Percentiles rank a stretch among this genome's conserved stretches.
Conservation (phyloP, 441 rosid species). For the Francoa sonchifolia region DNA sequence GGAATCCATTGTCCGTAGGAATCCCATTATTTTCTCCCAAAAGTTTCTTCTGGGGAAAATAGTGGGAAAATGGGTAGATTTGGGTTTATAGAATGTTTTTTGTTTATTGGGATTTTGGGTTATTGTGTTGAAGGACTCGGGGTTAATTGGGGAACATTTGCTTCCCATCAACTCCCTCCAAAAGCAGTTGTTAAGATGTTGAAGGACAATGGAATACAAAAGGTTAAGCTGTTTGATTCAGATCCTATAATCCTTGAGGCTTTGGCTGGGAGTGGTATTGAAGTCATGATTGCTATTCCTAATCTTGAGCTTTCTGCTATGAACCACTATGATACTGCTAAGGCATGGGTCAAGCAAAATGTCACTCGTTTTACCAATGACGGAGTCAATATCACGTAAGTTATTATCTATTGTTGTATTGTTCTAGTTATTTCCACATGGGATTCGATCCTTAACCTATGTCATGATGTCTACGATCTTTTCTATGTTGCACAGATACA, state of each 20-base stretch:
- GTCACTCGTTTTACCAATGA: slow-evolving; percentile 27
- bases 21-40: too few species aligned
- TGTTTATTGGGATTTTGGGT: too few species aligned
- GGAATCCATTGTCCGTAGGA: too few species aligned
- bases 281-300: slow-evolving; percentile 51
- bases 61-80: too few species aligned
- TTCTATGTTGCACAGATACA: slow-evolving; percentile 21
- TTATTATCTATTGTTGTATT: slow-evolving; percentile 3
- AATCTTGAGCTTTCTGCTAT: slow-evolving; percentile 31
- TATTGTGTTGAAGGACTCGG: slow-evolving; percentile 18
- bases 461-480: neutral
- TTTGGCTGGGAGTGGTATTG: slow-evolving; percentile 33
- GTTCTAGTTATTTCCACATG: neutral
- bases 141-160: slow-evolving; percentile 52
- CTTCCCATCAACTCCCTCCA: slow-evolving; percentile 39
- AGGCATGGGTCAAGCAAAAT: slow-evolving; percentile 42
- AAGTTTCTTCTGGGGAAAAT: too few species aligned
- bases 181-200: slow-evolving; percentile 39
- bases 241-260: slow-evolving; percentile 34
- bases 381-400: slow-evolving; percentile 55
- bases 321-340: slow-evolving; percentile 22
- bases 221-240: slow-evolving; percentile 47
- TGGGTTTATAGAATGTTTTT: too few species aligned
- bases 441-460: neutral
- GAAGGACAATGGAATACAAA: slow-evolving; percentile 25